phyloP scores from a whole-genome alignment of 2,329 filamentous ascomycete species.

The Albifimbria verrucaria region DNA sequence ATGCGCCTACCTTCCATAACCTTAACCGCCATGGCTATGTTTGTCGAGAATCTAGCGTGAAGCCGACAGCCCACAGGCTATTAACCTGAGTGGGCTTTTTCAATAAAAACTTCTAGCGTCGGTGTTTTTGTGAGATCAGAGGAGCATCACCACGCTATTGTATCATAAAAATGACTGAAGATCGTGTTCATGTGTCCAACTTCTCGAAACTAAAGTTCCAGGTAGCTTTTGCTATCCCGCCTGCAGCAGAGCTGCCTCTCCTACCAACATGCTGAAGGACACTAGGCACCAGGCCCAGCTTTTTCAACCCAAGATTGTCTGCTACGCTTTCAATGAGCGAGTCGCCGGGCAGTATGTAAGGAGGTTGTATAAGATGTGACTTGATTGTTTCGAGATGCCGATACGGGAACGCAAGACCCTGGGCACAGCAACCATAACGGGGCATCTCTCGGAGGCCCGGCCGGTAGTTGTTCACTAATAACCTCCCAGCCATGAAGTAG shows the following conservation, averaged over 20 bases:
- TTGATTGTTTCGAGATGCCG: conserved; percentile 25
- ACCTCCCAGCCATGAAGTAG: conserved; percentile 26
- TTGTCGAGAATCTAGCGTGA: too few species aligned
- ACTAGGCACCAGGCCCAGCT: conserved; percentile 34
- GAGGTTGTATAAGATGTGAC: conserved; percentile 23
- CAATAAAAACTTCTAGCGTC: too few species aligned
- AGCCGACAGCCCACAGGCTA: too few species aligned
- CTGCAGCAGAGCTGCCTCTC: conserved; percentile 21
- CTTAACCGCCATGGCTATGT: too few species aligned
- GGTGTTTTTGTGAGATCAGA: too few species aligned
- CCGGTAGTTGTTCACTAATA: conserved; percentile 20
- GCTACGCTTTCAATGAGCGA: conserved; percentile 32
- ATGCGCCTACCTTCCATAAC: too few species aligned
- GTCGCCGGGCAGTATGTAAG: conserved; percentile 30
- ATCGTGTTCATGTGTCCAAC: too few species aligned
- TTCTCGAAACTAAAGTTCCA: conserved; percentile 35
- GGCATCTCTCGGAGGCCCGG: conserved; percentile 30
- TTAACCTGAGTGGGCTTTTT: too few species aligned
- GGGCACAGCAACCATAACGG: conserved; percentile 34
- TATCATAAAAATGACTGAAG: too few species aligned
- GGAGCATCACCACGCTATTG: too few species aligned
- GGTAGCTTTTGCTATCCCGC: conserved; percentile 19
- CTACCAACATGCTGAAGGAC: conserved; percentile 34
- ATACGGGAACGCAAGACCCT: conserved; percentile 31
- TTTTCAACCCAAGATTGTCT: conserved; percentile 20